phyloP scores from a whole-genome alignment of 345 rosid genomes.

The Cardamine occulta region DNA sequence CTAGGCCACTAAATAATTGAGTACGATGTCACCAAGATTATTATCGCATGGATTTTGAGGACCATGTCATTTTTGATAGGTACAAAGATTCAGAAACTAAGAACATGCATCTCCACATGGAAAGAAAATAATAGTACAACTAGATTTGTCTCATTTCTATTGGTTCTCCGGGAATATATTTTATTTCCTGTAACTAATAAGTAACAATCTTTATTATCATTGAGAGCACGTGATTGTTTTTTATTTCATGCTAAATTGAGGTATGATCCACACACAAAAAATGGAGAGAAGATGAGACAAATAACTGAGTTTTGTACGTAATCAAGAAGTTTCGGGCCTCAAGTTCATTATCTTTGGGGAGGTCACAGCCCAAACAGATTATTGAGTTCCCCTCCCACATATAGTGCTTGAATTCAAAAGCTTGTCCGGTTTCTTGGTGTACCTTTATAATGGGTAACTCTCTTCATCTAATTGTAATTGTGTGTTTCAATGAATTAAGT shows the following conservation, averaged over 20 bases:
- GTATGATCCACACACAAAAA: background rate
- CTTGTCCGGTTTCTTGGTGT: background rate
- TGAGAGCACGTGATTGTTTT: background rate
- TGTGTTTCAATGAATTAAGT: no score
- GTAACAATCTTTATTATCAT: background rate
- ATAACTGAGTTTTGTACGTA: no score
- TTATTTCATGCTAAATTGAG: background rate
- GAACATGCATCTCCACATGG: conserved; percentile 17
- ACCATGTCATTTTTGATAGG: conserved; percentile 21
- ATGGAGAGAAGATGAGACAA: background rate
- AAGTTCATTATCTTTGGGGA: background rate
- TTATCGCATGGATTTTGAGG: background rate
- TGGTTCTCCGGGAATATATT: background rate
- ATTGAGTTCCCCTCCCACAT: no score
- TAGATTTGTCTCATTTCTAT: background rate
- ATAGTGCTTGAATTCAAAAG: no score
- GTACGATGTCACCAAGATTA: background rate
- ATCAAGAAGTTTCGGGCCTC: background rate
- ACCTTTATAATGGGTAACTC: no score
- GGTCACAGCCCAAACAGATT: background rate
- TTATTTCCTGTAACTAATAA: background rate
- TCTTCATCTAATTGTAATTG: background rate
- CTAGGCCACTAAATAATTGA: background rate
- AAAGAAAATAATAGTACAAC: conserved; percentile 6
- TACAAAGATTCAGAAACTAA: background rate